Evolutionary conservation across 108 stramenopile genomes (phyloP).

Genomic region (Fistulifera solaris): DNA sequence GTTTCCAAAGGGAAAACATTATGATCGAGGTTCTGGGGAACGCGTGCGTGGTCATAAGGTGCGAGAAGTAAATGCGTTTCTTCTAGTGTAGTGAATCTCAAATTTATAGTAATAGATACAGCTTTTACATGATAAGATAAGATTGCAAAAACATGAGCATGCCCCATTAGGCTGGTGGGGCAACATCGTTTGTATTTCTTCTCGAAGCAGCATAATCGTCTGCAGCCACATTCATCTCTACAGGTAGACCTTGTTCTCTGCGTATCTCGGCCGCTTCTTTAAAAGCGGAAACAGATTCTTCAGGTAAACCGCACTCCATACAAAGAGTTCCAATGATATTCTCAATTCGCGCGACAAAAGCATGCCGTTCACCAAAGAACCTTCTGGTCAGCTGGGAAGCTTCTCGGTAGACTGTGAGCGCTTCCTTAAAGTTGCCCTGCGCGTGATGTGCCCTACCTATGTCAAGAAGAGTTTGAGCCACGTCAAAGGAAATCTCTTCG

Average conservation of each 20-base stretch:
- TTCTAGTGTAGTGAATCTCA: no score
- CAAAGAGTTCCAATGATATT: constrained; percentile 1
- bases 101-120: no score
- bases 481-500: constrained; percentile 6
- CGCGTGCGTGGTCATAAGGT: constrained; percentile 67
- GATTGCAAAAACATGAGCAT: no score
- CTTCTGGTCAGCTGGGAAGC: background rate
- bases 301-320: background rate
- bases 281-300: background rate
- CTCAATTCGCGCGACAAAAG: constrained; percentile 6
- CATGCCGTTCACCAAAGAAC: constrained; percentile 9
- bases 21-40: constrained; percentile 55
- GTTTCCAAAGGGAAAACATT: constrained; percentile 68
- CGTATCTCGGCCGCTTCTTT: background rate
- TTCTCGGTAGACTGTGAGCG: constrained; percentile 1
- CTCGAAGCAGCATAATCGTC: background rate
- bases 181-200: no score
- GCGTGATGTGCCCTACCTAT: constrained; percentile 10
- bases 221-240: background rate
- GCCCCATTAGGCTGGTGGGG: no score
- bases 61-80: no score
- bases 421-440: constrained; percentile 1
- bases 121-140: no score
- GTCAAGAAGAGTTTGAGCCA: constrained; percentile 10
- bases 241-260: background rate